Conservation (phyloP, 2,329 filamentous ascomycete species). For the Emmonsiellopsis sp. region DNA sequence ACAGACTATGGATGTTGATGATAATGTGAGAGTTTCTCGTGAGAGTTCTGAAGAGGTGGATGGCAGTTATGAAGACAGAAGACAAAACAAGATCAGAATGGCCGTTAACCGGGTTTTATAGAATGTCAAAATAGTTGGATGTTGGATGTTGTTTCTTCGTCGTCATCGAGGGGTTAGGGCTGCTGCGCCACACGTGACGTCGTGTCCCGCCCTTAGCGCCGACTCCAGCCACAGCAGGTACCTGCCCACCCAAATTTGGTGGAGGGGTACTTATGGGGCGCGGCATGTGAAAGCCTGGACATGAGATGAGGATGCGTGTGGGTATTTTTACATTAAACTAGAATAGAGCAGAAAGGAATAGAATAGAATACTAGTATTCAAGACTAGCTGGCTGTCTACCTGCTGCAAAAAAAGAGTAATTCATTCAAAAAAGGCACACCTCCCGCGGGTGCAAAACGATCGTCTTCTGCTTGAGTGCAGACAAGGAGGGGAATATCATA, state of each 20-base stretch:
- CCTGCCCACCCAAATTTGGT: not conserved
- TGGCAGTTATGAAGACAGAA: not conserved
- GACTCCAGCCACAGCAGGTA: conserved; percentile 18
- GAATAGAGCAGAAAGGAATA: not conserved
- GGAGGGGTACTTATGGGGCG: not conserved
- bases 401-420: no score
- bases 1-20: conserved; percentile 32
- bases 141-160: not conserved
- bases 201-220: conserved; percentile 4
- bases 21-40: not conserved
- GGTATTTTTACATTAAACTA: not conserved
- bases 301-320: no score
- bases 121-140: not conserved
- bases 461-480: no score
- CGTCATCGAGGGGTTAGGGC: conserved; percentile 10
- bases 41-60: not conserved
- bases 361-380: not conserved
- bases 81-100: not conserved
- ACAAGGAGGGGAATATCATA: no score
- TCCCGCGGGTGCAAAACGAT: no score
- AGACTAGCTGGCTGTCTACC: not conserved
- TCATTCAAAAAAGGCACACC: no score
- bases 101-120: not conserved
- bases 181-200: conserved; percentile 28
- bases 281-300: not conserved